These are phyloP conservation scores for Pleurotus pulmonarius DNA, from an alignment of 768 basidiomycete genomes.

Conservation along the genomic window DNA sequence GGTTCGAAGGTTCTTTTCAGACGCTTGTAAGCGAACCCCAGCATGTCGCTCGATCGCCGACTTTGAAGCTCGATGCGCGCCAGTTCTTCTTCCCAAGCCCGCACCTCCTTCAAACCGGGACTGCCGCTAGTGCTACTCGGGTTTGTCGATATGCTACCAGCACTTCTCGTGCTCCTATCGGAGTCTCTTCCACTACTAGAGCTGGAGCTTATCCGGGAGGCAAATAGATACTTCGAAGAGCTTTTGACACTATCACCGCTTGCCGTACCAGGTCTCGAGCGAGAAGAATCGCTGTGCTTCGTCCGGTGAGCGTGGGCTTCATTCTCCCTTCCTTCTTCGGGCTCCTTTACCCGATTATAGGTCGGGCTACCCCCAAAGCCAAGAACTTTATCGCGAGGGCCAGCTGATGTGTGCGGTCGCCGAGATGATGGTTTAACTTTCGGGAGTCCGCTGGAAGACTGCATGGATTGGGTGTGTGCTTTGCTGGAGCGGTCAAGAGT, in stretches of 20 bases:
- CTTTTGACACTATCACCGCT: constrained; percentile 1
- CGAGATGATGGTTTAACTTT: constrained; percentile 31
- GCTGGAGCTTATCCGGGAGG: constrained; percentile 20
- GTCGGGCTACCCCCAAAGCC: constrained; percentile 19
- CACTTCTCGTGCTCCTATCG: constrained; percentile 21
- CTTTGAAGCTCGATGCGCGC: constrained; percentile 65
- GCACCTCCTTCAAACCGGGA: constrained; percentile 30
- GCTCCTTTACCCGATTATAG: constrained; percentile 9
- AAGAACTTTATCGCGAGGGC: constrained; percentile 53
- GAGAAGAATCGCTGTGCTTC: constrained; percentile 1
- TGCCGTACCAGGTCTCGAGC: constrained; percentile 4
- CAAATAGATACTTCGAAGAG: constrained; percentile 9
- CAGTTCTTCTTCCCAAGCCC: constrained; percentile 80
- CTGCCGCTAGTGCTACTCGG: constrained; percentile 18
- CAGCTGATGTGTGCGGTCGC: constrained; percentile 74
- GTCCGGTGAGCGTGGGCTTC: not conserved
- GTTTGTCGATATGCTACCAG: constrained; percentile 10
- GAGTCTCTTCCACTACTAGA: constrained; percentile 31
- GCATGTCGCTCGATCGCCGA: constrained; percentile 42
- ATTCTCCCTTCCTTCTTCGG: constrained; percentile 7
- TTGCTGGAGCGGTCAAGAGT: constrained; percentile 6
- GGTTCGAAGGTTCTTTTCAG: constrained; percentile 9
- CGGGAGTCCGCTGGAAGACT: constrained; percentile 9
- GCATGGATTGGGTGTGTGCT: not conserved
- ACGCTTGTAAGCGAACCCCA: constrained; percentile 38